phyloP scores from a whole-genome alignment of 2,329 filamentous ascomycete genomes.

The Alternaria dauci region DNA sequence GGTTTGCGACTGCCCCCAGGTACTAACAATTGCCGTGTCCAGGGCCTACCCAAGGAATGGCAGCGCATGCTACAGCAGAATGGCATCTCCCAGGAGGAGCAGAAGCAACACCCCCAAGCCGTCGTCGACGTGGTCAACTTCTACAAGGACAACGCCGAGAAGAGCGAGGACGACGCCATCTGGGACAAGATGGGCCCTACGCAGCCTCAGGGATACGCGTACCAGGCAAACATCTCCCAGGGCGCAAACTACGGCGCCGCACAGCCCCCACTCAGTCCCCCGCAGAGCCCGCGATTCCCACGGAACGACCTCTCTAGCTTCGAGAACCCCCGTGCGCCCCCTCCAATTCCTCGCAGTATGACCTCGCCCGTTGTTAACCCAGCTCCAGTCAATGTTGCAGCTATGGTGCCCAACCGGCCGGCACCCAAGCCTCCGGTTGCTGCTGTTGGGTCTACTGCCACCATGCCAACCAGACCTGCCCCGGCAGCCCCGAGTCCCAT shows the following conservation, averaged over 20 bases:
- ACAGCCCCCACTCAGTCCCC: constrained; percentile 70
- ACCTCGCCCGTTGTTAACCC: constrained; percentile 53
- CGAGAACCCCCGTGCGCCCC: constrained; percentile 93
- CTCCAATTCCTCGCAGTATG: constrained; percentile 73
- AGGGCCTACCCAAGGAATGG: constrained; percentile 98
- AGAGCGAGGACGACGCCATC: constrained; percentile 81
- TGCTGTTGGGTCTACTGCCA: constrained; percentile 54
- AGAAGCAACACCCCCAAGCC: constrained; percentile 93
- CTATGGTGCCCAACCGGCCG: constrained; percentile 79
- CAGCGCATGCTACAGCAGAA: constrained; percentile 94
- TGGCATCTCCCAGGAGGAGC: constrained; percentile 94
- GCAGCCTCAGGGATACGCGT: constrained; percentile 63
- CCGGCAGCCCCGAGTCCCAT: constrained; percentile 63
- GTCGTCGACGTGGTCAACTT: constrained; percentile 96
- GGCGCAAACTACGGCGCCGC: constrained; percentile 52
- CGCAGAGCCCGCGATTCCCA: constrained; percentile 85
- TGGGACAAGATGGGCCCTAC: constrained; percentile 97
- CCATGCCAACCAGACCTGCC: constrained; percentile 65
- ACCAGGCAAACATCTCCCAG: constrained; percentile 47
- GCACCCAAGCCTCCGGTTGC: constrained; percentile 82
- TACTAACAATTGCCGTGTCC: constrained; percentile 31
- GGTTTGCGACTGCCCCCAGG: constrained; percentile 3
- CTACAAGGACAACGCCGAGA: constrained; percentile 92
- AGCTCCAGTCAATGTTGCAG: constrained; percentile 47
- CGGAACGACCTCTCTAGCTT: constrained; percentile 92